A percentile compares a stretch with the other conserved stretches of the same genome.
Evolutionary conservation across 495 filamentous ascomycete species (phyloP).

Genomic region (Glarea lozoyensis): DNA sequence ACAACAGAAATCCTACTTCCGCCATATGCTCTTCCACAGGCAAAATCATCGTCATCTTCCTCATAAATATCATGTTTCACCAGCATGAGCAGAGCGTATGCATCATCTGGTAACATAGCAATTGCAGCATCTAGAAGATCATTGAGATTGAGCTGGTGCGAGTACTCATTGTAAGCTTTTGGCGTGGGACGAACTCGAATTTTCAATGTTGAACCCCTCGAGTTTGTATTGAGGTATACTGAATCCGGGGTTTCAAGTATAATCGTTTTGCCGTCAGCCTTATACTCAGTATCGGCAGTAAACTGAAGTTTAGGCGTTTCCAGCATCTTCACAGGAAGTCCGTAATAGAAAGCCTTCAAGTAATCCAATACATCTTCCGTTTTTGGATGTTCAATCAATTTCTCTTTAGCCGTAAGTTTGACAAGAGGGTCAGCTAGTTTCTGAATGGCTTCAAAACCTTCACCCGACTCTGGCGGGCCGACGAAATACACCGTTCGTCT

Average conservation of each 20-base stretch:
- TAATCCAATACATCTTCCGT: conserved; percentile 39
- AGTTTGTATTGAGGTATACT: conserved; percentile 34
- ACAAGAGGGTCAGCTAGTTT: conserved; percentile 27
- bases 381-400: conserved; percentile 12
- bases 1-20: conserved; percentile 52
- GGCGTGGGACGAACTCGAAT: conserved; percentile 45
- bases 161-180: conserved; percentile 37
- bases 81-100: conserved; percentile 49
- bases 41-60: conserved; percentile 57
- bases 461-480: conserved; percentile 29
- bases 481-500: conserved; percentile 48
- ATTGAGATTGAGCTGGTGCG: conserved; percentile 49
- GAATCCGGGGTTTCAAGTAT: conserved; percentile 1
- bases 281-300: conserved; percentile 35
- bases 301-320: conserved; percentile 29
- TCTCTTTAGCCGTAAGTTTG: not conserved
- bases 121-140: conserved; percentile 55
- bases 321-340: conserved; percentile 38
- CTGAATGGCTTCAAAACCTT: conserved; percentile 25
- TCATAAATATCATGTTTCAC: conserved; percentile 58
- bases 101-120: conserved; percentile 46
- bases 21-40: conserved; percentile 60
- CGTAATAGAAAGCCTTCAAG: conserved; percentile 52
- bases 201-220: conserved; percentile 27
- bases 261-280: too few species aligned